Evolutionary conservation across 2,329 filamentous ascomycete species (phyloP), one percentile per base, ranked within the genome.

Genomic region (Lasiodiplodia sp.): DNA sequence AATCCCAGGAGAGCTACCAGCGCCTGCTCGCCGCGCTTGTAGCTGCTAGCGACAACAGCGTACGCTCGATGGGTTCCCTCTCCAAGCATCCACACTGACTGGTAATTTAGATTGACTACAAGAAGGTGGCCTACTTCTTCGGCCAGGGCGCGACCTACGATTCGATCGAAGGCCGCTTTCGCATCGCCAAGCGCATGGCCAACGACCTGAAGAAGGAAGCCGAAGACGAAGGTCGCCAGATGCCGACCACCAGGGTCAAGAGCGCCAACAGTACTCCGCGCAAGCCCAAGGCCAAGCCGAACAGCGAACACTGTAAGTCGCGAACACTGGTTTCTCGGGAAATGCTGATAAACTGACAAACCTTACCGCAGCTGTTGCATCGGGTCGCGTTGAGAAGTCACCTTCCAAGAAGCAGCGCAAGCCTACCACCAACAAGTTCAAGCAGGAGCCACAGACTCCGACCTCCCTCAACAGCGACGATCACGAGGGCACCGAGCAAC

Each of bases 121-220:
- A 72, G 2, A 74, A 77, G 3, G 80, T 85, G 28, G 84, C 84
- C 0, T 72, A 73, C 2, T 74, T 83, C 64, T 87, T 83, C 71
- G 83, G 82, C 1, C 71, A 78, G 8, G 81, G 79, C 0, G 82
- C 83, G 0, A 85, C 82, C 0, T 85, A 84, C 74, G 78, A 85
- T 69, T 76, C 84, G 0, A 79, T 87, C 28, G 81, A 86, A 69
- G 78, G 79, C 53, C 80, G 79, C 2, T 80, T 87, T 44, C 81
- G 83, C 53, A 79, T 77, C 56, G 81, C 80, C 69, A 85, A 84
- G 58, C 80, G 80, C 58, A 60, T 75, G 1, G 83, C 84, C 0
- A 73, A 75, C 0, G 70, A 71, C 0, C 75, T 85, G 16, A 75
- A 75, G 51, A 73, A 73, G 4, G 76, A 78, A 6, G 72, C 74